Percentiles rank a stretch among this genome's conserved stretches.
Evolutionary conservation across 352 stramenopile species (phyloP).

Genomic region (Globisporangium recalcitrans): DNA sequence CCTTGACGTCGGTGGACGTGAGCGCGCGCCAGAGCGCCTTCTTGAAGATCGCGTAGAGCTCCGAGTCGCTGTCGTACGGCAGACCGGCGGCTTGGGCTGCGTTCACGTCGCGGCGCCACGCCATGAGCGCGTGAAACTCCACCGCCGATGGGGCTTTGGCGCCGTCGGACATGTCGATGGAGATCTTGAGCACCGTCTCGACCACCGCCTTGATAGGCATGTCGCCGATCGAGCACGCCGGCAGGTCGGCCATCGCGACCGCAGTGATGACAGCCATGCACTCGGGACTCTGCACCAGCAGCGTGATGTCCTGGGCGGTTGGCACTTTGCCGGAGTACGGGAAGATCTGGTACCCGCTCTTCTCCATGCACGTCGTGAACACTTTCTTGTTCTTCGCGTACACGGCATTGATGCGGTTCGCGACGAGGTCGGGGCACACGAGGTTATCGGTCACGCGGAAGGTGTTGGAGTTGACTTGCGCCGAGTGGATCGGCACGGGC

Average conservation of each 20-base stretch:
- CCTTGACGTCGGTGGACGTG: slow-evolving; percentile 29
- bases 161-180: slow-evolving; percentile 29
- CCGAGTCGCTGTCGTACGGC: slow-evolving; percentile 46
- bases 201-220: slow-evolving; percentile 49
- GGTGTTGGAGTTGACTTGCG: slow-evolving; percentile 30
- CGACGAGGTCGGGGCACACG: slow-evolving; percentile 35
- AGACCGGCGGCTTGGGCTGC: slow-evolving; percentile 36
- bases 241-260: slow-evolving; percentile 34
- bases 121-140: slow-evolving; percentile 47
- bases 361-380: slow-evolving; percentile 41
- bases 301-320: slow-evolving; percentile 26
- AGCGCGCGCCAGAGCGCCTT: slow-evolving; percentile 33
- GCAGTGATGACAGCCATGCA: slow-evolving; percentile 52
- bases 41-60: slow-evolving; percentile 44
- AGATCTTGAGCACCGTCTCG: slow-evolving; percentile 65
- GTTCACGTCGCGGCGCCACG: slow-evolving; percentile 49
- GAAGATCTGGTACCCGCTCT: slow-evolving; percentile 55
- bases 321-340: slow-evolving; percentile 50
- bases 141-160: slow-evolving; percentile 24
- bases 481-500: slow-evolving; percentile 26
- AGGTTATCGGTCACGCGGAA: slow-evolving; percentile 45
- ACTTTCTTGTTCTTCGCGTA: slow-evolving; percentile 44
- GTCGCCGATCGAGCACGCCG: slow-evolving; percentile 43
- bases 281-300: slow-evolving; percentile 35
- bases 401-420: slow-evolving; percentile 32